Evolutionary conservation across 179 eudicot genomes (phyloP), one percentile per base, ranked within the genome.

Genomic region (Heliamphora pulchella): DNA sequence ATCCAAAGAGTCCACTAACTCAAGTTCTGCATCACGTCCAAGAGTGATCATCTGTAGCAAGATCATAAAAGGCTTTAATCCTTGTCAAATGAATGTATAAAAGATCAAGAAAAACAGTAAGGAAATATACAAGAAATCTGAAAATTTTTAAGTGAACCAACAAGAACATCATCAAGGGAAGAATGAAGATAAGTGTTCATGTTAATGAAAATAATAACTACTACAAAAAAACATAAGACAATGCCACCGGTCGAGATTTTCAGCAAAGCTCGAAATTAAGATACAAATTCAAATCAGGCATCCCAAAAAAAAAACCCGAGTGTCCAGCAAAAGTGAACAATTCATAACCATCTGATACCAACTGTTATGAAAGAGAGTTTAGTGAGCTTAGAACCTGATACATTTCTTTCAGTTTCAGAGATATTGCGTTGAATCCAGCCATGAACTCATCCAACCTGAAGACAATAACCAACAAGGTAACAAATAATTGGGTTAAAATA

Each of bases 21-120:
- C 99, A 53, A 96, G 93, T 84, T 96, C 98, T 51, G 99, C 99
- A 83, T 96, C 99, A 69, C 98, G 97, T 75, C 98, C 99, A 78
- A 94, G 98, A 5, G 99, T 96, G 72, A 96, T 96, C 99, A 94
- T 96, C 99, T 96, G 89, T 72, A 75, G 73, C 67, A 84, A 80
- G 50, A 22, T 39, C 43, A 63, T 10, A 54, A 22, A 65, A 13
- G 3, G 22, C 14, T 13, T 8, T 79, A 58, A 43, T 57, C 48
- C 14, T 17, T n/a, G 31, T 10, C 47, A 58, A 57, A 43, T 15
- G 31, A 58, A 59, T 8, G 71, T 8, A 59, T 5, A 43, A n/a
- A 59, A 8, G 17, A 59, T 8, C 53, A 59, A 57, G 39, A 67
- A 61, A 65, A 59, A 58, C 18, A 48, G 20, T 0, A 3, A 14